Evolutionary conservation across 2,329 filamentous ascomycete species (phyloP).

Genomic region (Triangularia setosa): DNA sequence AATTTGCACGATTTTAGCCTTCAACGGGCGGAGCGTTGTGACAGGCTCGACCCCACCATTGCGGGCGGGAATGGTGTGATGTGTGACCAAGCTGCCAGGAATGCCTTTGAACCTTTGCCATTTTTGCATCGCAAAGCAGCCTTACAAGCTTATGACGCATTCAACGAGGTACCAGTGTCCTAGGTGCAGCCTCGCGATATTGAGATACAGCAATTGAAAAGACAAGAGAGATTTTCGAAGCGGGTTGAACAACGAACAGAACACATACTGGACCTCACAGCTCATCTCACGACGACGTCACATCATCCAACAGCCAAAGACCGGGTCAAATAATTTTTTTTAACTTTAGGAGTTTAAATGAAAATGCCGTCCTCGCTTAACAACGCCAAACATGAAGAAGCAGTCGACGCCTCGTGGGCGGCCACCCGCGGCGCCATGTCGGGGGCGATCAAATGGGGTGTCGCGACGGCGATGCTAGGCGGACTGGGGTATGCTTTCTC

Average conservation of each 20-base stretch:
- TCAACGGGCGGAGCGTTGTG: not conserved
- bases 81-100: slow-evolving; percentile 1
- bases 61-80: slow-evolving; percentile 15
- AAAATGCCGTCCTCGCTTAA: slow-evolving; percentile 22
- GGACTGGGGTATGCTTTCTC: slow-evolving; percentile 61
- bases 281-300: not conserved
- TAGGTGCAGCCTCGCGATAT: not conserved
- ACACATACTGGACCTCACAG: too few species aligned
- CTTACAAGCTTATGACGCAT: slow-evolving; percentile 19
- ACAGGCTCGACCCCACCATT: not conserved
- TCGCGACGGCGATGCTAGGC: slow-evolving; percentile 59
- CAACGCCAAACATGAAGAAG: slow-evolving; percentile 44
- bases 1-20: not conserved
- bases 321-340: too few species aligned
- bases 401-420: slow-evolving; percentile 66
- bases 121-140: not conserved
- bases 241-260: too few species aligned
- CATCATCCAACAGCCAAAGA: too few species aligned
- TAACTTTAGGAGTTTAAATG: too few species aligned
- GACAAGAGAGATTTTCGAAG: too few species aligned
- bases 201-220: too few species aligned
- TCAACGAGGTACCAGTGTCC: not conserved
- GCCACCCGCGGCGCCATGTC: slow-evolving; percentile 62
- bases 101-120: not conserved
- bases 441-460: slow-evolving; percentile 70